A percentile compares a stretch with the other conserved stretches of the same genome.
Conservation (phyloP, 2,329 filamentous ascomycete species). For the Nannizziopsis arthrosporioides region DNA sequence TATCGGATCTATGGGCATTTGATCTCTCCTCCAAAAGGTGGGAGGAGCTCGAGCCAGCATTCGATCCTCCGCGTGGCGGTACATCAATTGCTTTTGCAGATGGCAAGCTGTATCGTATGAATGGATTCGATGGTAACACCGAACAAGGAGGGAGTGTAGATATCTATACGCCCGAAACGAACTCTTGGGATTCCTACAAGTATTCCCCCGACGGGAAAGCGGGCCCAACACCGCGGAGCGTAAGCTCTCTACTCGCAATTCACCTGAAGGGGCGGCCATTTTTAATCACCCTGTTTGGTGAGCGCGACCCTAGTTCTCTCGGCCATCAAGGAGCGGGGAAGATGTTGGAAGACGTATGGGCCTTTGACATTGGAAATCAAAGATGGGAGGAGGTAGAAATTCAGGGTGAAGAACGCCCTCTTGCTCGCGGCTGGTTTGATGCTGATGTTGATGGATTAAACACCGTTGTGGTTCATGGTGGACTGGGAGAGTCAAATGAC, state of each 20-base stretch:
- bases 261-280: slow-evolving; percentile 24
- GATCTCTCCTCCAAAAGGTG: slow-evolving; percentile 53
- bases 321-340: slow-evolving; percentile 47
- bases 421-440: slow-evolving; percentile 44
- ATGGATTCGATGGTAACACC: slow-evolving; percentile 60
- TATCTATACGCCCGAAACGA: slow-evolving; percentile 36
- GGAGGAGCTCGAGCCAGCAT: slow-evolving; percentile 56
- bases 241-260: slow-evolving; percentile 37
- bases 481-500: slow-evolving; percentile 42
- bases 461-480: slow-evolving; percentile 39
- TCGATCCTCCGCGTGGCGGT: slow-evolving; percentile 46
- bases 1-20: slow-evolving; percentile 69
- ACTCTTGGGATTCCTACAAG: slow-evolving; percentile 28
- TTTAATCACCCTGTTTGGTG: slow-evolving; percentile 44
- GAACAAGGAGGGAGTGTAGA: slow-evolving; percentile 65
- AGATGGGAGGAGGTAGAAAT: slow-evolving; percentile 27
- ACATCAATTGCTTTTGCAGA: slow-evolving; percentile 53
- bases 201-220: too few species aligned
- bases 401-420: slow-evolving; percentile 23
- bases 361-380: slow-evolving; percentile 29
- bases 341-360: slow-evolving; percentile 44
- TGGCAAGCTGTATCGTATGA: slow-evolving; percentile 62
- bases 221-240: slow-evolving; percentile 33
- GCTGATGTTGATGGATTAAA: slow-evolving; percentile 33
- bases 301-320: slow-evolving; percentile 42